Percentiles rank a stretch among this genome's conserved stretches.
Conservation (phyloP, 345 rosid genomes). For the Schrenkiella parvula region DNA sequence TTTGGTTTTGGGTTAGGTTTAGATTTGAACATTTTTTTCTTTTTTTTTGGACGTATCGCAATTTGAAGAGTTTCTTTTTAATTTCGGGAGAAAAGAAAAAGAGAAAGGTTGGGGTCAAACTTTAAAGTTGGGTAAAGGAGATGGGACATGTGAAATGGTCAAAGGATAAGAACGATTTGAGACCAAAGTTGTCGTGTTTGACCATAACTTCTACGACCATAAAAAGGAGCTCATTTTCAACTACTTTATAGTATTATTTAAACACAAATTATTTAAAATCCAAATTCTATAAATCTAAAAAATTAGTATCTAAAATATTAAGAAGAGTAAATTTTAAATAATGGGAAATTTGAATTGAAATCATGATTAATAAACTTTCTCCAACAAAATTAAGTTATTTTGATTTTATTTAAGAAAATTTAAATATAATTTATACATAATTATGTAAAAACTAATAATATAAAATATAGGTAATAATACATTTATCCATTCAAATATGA, state of each 20-base stretch:
- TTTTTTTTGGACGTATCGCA: background rate
- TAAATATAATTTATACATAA: background rate
- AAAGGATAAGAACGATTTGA: slow-evolving; percentile 5
- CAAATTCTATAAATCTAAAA: background rate
- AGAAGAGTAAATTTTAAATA: background rate
- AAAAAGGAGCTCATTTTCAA: background rate
- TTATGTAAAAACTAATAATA: background rate
- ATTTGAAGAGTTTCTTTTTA: background rate
- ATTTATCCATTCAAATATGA: too few relatives aligned
- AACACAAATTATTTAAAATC: background rate
- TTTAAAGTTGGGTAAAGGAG: slow-evolving; percentile 13
- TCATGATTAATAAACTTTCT: too few relatives aligned
- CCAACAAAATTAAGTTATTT: too few relatives aligned
- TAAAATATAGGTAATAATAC: too few relatives aligned
- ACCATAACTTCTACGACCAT: background rate
- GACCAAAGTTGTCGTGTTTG: slow-evolving; percentile 31
- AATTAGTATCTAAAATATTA: background rate
- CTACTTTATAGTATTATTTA: background rate
- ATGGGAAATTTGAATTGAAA: too few relatives aligned
- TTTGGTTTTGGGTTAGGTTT: background rate
- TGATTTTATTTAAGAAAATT: background rate
- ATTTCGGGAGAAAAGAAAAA: background rate
- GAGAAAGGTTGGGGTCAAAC: background rate
- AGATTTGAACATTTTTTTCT: background rate
- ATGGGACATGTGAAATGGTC: slow-evolving; percentile 20